phyloP scores from a whole-genome alignment of 306 rosid species.

The Hippophae rhamnoides region DNA sequence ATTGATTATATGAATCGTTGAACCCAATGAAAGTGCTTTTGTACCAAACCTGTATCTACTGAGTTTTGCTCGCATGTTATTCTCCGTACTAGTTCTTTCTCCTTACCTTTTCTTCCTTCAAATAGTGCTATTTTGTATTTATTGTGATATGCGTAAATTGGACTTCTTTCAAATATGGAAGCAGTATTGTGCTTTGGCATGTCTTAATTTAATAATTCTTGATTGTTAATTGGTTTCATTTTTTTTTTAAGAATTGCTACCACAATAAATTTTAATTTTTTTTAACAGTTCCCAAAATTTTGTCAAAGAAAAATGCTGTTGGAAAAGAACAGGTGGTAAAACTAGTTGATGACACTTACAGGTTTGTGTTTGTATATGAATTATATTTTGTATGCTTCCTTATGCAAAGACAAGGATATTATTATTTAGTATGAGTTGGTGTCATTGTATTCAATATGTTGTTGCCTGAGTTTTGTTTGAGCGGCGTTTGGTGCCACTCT shows the following conservation, averaged over 20 bases:
- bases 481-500: background rate
- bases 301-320: slow-evolving; percentile 72
- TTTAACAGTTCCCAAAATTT: slow-evolving; percentile 54
- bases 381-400: background rate
- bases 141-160: background rate
- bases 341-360: slow-evolving; percentile 79
- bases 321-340: slow-evolving; percentile 85
- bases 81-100: too few species aligned
- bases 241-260: background rate
- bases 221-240: slow-evolving; percentile 4
- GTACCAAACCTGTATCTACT: too few species aligned
- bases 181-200: background rate
- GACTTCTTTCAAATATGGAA: background rate
- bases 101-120: too few species aligned
- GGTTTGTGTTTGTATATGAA: slow-evolving; percentile 45
- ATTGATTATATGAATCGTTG: too few species aligned
- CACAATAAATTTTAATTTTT: slow-evolving; percentile 2
- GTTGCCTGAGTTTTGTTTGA: background rate
- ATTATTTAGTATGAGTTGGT: too few species aligned
- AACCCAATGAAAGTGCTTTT: too few species aligned
- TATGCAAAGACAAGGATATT: background rate
- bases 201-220: background rate
- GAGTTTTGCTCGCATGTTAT: too few species aligned
- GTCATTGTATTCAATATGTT: background rate
- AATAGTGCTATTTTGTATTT: too few species aligned